phyloP scores from a whole-genome alignment of 371 early-diverging fungal species.

The Actinomortierella ambigua region DNA sequence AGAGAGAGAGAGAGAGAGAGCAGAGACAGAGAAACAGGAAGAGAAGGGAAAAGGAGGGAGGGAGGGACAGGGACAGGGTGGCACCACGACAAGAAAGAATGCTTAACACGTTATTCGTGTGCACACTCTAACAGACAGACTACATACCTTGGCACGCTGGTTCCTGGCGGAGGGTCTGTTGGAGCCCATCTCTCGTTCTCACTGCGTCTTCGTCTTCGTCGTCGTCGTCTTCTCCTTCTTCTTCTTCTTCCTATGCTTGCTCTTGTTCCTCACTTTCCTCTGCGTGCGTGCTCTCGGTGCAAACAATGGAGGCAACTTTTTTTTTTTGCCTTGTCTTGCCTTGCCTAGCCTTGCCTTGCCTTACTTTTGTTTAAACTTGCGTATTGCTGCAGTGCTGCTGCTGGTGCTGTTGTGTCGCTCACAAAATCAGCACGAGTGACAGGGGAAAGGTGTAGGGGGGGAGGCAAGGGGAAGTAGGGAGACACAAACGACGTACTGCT shows the following conservation, averaged over 20 bases:
- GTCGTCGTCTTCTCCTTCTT: neutral
- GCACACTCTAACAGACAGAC: neutral
- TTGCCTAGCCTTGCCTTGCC: neutral
- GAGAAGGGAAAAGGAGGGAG: neutral
- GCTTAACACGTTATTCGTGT: neutral
- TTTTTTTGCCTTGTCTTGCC: conserved; percentile 1
- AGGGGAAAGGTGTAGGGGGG: neutral
- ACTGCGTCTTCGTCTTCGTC: neutral
- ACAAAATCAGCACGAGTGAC: conserved; percentile 4
- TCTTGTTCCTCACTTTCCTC: neutral
- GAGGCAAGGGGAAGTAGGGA: neutral
- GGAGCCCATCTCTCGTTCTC: conserved; percentile 40
- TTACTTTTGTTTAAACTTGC: neutral
- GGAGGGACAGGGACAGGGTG: neutral
- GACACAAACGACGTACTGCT: neutral
- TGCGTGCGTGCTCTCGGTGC: neutral
- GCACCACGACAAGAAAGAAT: neutral
- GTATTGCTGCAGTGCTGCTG: neutral
- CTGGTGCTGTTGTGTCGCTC: neutral
- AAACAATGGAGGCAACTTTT: neutral
- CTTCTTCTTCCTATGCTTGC: too few species aligned
- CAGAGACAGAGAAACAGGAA: neutral
- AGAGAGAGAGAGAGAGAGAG: too few species aligned
- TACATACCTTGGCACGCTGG: conserved; percentile 42
- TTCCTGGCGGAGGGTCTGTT: conserved; percentile 41